Evolutionary conservation across 2,329 filamentous ascomycete species (phyloP), one percentile per base, ranked within the genome.

Genomic region (Colletotrichum sp.): DNA sequence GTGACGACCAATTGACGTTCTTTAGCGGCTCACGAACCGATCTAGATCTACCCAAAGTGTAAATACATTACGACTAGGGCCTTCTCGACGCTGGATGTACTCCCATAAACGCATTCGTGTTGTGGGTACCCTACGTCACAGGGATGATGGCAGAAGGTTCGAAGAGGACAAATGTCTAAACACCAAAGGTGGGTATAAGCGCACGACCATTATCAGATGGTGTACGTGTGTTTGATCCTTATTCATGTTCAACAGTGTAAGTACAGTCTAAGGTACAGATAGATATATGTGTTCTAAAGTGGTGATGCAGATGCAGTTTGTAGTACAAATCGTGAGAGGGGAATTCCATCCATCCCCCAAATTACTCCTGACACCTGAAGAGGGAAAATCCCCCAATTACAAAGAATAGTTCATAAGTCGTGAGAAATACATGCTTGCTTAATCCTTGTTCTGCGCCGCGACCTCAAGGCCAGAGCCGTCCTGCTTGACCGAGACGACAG

Each of bases 401-500:
- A 70, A 13, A 30, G 9, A 68, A 8, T 65, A 21, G 26, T 69
- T 69, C 64, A 26, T 75, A 36, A 43, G 36, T 73, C 70, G 14
- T 69, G 13, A 36, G 26, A 16, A 63, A 34, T 32, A 43, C 16
- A 16, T 52, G 10, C 24, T 21, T n/a, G 6, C 24, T 65, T 30
- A 71, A 32, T 71, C 60, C 57, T 64, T 64, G 13, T 34, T 9
- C 43, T 71, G 32, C 12, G 74, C 76, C 7, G 79, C 57, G 26
- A 95, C 88, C 52, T 91, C 88, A 70, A 95, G 83, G 0, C 90
- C 90, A 57, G 88, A 86, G 39, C 88, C 89, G 75, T 92, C 92
- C 14, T 91, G 90, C 69, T 91, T 93, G 74, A 98, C 88, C 65
- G 86, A 87, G 14, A 98, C 94, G 74, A 89, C 89, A 6, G 94